Base-by-base conservation (phyloP, 2,329 filamentous ascomycete species). In the Xylaria sp. region DNA sequence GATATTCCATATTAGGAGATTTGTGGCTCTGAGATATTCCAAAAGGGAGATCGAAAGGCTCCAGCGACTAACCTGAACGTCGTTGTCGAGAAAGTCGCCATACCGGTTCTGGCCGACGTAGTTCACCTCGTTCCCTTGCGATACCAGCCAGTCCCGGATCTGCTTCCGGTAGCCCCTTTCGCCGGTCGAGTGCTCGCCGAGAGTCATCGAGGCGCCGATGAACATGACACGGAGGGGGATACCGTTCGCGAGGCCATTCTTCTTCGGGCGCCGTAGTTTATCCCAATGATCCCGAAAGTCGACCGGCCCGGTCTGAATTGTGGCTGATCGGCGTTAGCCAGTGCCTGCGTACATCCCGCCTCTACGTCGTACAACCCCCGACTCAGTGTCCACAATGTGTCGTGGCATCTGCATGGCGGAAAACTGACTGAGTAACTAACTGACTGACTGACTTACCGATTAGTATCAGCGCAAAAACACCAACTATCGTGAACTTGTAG, bases 31-130 rank as follows among this genome's bases (percentile, higher is more conserved):
- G n/a, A n/a, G n/a, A n/a, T n/a, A n/a, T n/a, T n/a, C n/a, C n/a
- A n/a, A n/a, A n/a, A n/a, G n/a, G n/a, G n/a, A n/a, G n/a, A n/a
- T n/a, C n/a, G n/a, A n/a, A n/a, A n/a, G n/a, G n/a, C n/a, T n/a
- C n/a, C n/a, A n/a, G n/a, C n/a, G n/a, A n/a, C n/a, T n/a, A n/a
- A n/a, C n/a, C 47, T 76, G 73, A n/a, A 76, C 73, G 25, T 76
- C 74, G 57, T 76, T 76, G 61, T 76, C 74, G 45, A 72, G 70
- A 59, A 76, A 74, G 25, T 75, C 71, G 47, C 73, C 73, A 50
- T 63, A 74, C 10, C 73, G 73, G 55, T 75, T 75, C 73, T 73
- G 71, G 7, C 73, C 73, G 49, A 75, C 72, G 22, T 57, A 73
- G 66, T 75, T 75, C 13, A 75, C 73, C 20, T 71, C 66, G 38